phyloP scores from a whole-genome alignment of 306 rosid genomes.

The Arachis stenosperma region DNA sequence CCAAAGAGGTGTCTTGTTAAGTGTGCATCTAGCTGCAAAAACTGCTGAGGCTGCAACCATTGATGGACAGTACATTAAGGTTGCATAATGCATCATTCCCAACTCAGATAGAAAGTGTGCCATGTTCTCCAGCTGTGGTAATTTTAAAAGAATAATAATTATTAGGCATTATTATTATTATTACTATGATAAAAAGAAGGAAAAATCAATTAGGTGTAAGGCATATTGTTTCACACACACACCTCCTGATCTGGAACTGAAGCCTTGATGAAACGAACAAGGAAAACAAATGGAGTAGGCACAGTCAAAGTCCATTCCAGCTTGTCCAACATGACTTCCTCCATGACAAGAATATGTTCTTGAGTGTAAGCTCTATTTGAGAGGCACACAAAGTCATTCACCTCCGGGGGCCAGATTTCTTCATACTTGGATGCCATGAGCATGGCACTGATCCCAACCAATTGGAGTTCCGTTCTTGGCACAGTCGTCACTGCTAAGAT shows the following conservation, averaged over 20 bases:
- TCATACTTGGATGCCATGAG: conserved; percentile 89
- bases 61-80: conserved; percentile 70
- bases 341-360: no score
- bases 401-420: conserved; percentile 94
- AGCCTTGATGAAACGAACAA: conserved; percentile 88
- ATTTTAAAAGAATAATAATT: not conserved
- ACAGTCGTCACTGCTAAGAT: conserved; percentile 60
- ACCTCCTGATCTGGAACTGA: conserved; percentile 56
- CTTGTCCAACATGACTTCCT: no score
- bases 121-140: conserved; percentile 61
- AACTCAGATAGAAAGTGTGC: conserved; percentile 74
- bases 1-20: conserved; percentile 71
- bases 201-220: not conserved
- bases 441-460: conserved; percentile 88
- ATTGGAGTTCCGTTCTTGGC: conserved; percentile 71
- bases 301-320: conserved; percentile 87
- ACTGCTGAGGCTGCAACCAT: conserved; percentile 94
- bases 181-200: no score
- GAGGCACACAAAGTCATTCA: no score
- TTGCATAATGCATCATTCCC: conserved; percentile 70
- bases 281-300: conserved; percentile 81
- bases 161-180: not conserved
- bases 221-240: not conserved
- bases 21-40: conserved; percentile 76
- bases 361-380: no score